phyloP scores from a whole-genome alignment of 164 flowering plant genomes.

The Warburgia ugandensis region DNA sequence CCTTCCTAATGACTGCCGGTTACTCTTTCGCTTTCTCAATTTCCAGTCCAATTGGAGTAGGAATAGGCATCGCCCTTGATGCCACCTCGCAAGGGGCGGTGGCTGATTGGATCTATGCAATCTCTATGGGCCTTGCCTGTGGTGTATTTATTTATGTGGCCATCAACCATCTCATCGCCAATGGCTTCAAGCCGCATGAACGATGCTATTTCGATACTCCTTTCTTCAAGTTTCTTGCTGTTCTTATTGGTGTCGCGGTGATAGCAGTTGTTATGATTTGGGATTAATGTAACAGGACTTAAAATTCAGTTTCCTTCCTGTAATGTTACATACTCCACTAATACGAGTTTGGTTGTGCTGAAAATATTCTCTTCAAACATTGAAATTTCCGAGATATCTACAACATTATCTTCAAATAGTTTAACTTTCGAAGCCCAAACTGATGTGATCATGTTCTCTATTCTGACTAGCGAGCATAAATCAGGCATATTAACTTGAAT shows the following conservation, averaged over 20 bases:
- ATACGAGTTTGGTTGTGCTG: too few species aligned
- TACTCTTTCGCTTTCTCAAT: constrained; percentile 80
- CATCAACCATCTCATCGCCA: constrained; percentile 68
- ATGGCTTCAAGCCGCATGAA: constrained; percentile 53
- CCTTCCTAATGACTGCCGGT: constrained; percentile 35
- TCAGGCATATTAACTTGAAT: too few species aligned
- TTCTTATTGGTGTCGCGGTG: constrained; percentile 54
- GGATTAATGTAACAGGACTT: too few species aligned
- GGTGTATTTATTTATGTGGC: constrained; percentile 83
- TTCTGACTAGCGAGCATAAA: too few species aligned
- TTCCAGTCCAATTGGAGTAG: constrained; percentile 80
- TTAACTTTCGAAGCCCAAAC: too few species aligned
- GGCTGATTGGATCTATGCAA: constrained; percentile 78
- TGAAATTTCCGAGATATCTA: too few species aligned
- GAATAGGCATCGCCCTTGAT: constrained; percentile 68
- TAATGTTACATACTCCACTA: too few species aligned
- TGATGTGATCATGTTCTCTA: too few species aligned
- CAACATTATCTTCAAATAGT: too few species aligned
- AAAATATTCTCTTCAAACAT: too few species aligned
- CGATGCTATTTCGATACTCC: constrained; percentile 43
- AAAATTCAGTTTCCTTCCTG: too few species aligned
- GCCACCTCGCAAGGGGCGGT: constrained; percentile 53
- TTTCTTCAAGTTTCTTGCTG: constrained; percentile 52
- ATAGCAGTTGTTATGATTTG: constrained; percentile 84
- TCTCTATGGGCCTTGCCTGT: constrained; percentile 72